Conservation (phyloP, 495 filamentous ascomycete genomes). For the Penicillium alfredii region DNA sequence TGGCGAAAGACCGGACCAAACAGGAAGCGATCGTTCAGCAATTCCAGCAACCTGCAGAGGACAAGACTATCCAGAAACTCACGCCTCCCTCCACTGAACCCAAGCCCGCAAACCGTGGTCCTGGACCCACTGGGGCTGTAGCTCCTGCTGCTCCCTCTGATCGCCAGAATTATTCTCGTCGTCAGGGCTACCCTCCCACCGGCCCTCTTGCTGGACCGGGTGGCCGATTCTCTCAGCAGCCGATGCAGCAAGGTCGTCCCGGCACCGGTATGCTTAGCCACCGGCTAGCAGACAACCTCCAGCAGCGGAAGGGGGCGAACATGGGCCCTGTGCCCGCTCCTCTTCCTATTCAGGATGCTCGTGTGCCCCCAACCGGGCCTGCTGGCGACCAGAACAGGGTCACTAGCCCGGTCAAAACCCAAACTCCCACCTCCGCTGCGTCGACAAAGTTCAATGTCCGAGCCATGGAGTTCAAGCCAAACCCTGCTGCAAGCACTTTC, state of each 20-base stretch:
- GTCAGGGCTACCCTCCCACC: slow-evolving; percentile 43
- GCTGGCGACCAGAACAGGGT: slow-evolving; percentile 38
- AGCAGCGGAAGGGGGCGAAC: slow-evolving; percentile 48
- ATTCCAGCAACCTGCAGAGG: slow-evolving; percentile 58
- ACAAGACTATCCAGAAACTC: slow-evolving; percentile 47
- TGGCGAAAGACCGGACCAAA: slow-evolving; percentile 90
- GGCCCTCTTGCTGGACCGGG: slow-evolving; percentile 34
- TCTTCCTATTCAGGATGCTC: slow-evolving; percentile 49
- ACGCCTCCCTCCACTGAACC: slow-evolving; percentile 29
- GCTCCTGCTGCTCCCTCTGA: slow-evolving; percentile 34
- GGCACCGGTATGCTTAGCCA: slow-evolving; percentile 46
- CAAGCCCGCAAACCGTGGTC: slow-evolving; percentile 27
- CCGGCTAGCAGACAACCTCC: slow-evolving; percentile 50
- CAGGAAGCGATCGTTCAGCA: slow-evolving; percentile 89
- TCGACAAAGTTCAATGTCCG: slow-evolving; percentile 73
- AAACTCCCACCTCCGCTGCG: slow-evolving; percentile 45
- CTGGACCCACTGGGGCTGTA: slow-evolving; percentile 26
- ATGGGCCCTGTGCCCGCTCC: slow-evolving; percentile 44
- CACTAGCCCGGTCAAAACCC: slow-evolving; percentile 42
- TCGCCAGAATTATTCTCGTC: slow-evolving; percentile 39
- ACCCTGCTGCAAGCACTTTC: slow-evolving; percentile 69
- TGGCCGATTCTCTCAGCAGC: slow-evolving; percentile 37
- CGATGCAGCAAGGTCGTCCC: slow-evolving; percentile 35
- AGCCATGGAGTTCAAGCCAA: slow-evolving; percentile 79
- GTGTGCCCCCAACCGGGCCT: slow-evolving; percentile 45